Conservation (phyloP, 176 grass and related monocot genomes). For the Triticum dicoccoides region DNA sequence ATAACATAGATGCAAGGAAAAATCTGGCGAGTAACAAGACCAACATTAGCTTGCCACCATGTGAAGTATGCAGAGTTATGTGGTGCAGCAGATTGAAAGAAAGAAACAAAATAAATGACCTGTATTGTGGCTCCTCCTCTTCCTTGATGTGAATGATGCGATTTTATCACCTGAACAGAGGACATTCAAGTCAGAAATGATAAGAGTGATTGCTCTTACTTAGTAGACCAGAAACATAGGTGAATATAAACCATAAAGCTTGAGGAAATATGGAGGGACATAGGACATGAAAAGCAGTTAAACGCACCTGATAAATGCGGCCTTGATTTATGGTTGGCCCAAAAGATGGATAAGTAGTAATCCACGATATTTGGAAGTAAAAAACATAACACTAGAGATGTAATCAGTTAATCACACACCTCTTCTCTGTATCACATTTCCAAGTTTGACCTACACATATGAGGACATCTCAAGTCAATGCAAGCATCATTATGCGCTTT, state of each 20-base stretch:
- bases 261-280: not conserved
- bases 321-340: slow-evolving; percentile 53
- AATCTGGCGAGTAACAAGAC: not conserved
- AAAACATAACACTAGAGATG: slow-evolving; percentile 29
- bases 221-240: not conserved
- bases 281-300: slow-evolving; percentile 1
- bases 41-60: not conserved
- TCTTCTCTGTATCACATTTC: slow-evolving; percentile 81
- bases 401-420: slow-evolving; percentile 44
- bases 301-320: slow-evolving; percentile 66
- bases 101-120: slow-evolving; percentile 30
- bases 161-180: slow-evolving; percentile 65
- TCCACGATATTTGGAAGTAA: slow-evolving; percentile 22
- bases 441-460: slow-evolving; percentile 67
- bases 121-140: slow-evolving; percentile 87
- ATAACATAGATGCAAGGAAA: not conserved
- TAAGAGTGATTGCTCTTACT: not conserved
- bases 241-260: not conserved
- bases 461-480: slow-evolving; percentile 23
- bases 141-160: slow-evolving; percentile 71
- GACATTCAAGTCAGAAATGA: slow-evolving; percentile 16
- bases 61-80: not conserved
- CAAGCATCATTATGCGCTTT: not conserved
- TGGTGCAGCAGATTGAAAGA: not conserved
- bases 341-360: slow-evolving; percentile 31